Evolutionary conservation across 2,329 filamentous ascomycete species (phyloP).

Genomic region (Trichoderma polysporum): DNA sequence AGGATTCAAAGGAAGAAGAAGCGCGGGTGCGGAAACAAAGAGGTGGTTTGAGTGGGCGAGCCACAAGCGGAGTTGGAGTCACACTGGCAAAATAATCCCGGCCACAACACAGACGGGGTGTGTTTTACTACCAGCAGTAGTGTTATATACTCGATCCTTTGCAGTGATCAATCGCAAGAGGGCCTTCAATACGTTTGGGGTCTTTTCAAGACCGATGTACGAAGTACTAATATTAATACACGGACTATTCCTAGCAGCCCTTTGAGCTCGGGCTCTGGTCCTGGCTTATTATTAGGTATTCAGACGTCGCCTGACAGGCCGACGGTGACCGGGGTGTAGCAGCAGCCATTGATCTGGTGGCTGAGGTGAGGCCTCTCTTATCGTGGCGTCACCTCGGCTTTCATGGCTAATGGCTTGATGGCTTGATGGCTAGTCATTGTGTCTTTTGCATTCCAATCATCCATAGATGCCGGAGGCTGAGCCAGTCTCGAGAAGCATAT

Average conservation of each 20-base stretch:
- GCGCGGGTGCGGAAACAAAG: not conserved
- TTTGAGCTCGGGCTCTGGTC: not conserved
- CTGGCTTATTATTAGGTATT: conserved; percentile 1
- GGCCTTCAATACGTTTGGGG: not conserved
- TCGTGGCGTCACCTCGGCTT: not conserved
- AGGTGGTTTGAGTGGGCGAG: not conserved
- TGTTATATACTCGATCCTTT: not conserved
- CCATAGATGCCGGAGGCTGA: too few species aligned
- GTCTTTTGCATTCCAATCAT: not conserved
- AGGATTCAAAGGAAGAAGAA: not conserved
- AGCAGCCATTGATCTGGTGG: conserved; percentile 1
- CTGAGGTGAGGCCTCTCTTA: conserved; percentile 10
- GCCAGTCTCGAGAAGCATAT: not conserved
- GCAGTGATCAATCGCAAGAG: not conserved
- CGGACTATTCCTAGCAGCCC: not conserved
- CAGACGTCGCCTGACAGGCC: not conserved
- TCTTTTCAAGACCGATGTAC: not conserved
- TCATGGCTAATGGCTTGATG: not conserved
- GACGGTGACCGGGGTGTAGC: not conserved
- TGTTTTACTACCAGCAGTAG: conserved; percentile 8
- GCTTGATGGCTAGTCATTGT: not conserved
- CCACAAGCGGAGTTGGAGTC: conserved; percentile 12
- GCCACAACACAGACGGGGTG: not conserved
- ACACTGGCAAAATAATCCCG: conserved; percentile 11
- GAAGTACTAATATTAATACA: not conserved